A percentile compares a stretch with the other conserved stretches of the same genome.
Evolutionary conservation across 768 basidiomycete genomes (phyloP).

Genomic region (Auricularia sp.): DNA sequence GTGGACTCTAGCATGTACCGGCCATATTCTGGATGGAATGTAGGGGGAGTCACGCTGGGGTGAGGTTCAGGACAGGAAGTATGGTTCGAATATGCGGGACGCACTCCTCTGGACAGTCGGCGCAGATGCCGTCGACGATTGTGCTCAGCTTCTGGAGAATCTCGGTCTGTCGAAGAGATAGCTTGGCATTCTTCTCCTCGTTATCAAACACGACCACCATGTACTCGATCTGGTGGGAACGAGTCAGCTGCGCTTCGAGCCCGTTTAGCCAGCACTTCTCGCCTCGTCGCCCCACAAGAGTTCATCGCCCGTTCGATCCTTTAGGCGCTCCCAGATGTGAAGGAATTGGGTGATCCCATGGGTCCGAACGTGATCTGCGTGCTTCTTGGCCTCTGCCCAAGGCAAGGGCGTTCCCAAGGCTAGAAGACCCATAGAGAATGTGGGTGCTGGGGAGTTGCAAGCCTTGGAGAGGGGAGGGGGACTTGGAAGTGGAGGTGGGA

Average conservation of each 20-base stretch:
- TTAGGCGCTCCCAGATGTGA: constrained; percentile 84
- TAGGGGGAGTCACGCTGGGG: constrained; percentile 61
- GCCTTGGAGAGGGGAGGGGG: too few species aligned
- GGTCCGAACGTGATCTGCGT: constrained; percentile 78
- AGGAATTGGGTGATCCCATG: constrained; percentile 96
- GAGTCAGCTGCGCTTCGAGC: constrained; percentile 5
- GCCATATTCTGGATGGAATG: constrained; percentile 96
- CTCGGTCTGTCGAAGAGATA: constrained; percentile 90
- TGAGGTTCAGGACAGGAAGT: constrained; percentile 7
- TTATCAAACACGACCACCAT: constrained; percentile 86
- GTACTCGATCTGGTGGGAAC: constrained; percentile 78
- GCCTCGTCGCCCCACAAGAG: constrained; percentile 99
- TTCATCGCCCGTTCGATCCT: constrained; percentile 83
- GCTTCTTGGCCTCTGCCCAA: constrained; percentile 82
- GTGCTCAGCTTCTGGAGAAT: constrained; percentile 67
- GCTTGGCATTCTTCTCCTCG: constrained; percentile 62
- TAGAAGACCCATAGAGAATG: constrained; percentile 97
- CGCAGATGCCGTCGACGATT: background rate
- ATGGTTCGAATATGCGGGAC: background rate
- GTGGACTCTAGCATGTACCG: constrained; percentile 98
- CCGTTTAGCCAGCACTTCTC: constrained; percentile 9
- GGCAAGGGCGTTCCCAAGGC: constrained; percentile 85
- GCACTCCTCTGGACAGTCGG: background rate
- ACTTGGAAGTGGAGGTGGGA: too few species aligned
- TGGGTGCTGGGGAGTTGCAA: too few species aligned